Percentiles rank a stretch among this genome's conserved stretches.
Evolutionary conservation across 164 flowering plant species (phyloP).

Genomic region (Aristolochia contorta): DNA sequence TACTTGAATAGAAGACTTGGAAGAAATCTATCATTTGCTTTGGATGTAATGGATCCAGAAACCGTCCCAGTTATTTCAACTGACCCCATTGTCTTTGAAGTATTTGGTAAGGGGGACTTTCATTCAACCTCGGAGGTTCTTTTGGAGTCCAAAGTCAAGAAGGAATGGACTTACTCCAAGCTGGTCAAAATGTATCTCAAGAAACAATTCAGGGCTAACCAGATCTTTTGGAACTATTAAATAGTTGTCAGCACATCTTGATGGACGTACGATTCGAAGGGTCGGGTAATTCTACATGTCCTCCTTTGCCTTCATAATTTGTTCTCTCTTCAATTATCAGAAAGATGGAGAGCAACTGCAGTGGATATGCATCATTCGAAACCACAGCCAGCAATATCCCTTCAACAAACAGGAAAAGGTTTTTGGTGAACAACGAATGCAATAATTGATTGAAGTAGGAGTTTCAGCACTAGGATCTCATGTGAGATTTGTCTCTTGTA

Average conservation of each 20-base stretch:
- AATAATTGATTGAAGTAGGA: no score
- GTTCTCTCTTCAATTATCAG: no score
- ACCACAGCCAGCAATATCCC: no score
- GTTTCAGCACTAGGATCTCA: no score
- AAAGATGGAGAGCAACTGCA: no score
- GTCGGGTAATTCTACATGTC: no score
- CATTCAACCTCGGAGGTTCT: conserved; percentile 61
- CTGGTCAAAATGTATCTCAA: conserved; percentile 44
- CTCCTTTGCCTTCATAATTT: no score
- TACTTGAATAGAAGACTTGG: conserved; percentile 64
- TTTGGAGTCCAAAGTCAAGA: conserved; percentile 40
- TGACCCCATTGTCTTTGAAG: conserved; percentile 69
- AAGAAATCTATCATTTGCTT: conserved; percentile 61
- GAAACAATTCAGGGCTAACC: conserved; percentile 59
- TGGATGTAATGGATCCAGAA: conserved; percentile 40
- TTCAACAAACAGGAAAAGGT: no score
- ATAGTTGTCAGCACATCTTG: neutral
- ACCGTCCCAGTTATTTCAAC: conserved; percentile 37
- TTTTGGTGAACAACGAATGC: no score
- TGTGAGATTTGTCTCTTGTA: no score
- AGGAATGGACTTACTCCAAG: conserved; percentile 51
- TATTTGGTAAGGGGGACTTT: conserved; percentile 83
- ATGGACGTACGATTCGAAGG: no score
- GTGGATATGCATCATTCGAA: no score
- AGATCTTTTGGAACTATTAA: conserved; percentile 90